These are phyloP conservation scores for Chaetomium sp. DNA, from an alignment of 2,329 filamentous ascomycete species.

Conservation along the genomic window DNA sequence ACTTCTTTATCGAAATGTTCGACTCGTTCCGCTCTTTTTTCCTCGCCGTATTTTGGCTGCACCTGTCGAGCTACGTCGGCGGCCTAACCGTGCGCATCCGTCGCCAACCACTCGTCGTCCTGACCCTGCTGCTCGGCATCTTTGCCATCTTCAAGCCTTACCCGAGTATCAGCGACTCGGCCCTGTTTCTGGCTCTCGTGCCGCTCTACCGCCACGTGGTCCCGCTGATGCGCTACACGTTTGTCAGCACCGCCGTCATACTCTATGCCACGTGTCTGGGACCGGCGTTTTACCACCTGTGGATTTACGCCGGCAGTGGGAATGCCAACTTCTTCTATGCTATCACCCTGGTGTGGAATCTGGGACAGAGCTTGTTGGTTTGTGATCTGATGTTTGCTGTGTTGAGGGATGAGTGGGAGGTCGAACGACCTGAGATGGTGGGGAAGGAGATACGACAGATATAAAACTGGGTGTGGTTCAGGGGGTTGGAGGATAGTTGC, in stretches of 20 bases:
- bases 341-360: slow-evolving; percentile 96
- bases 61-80: slow-evolving; percentile 82
- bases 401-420: slow-evolving; percentile 87
- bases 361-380: slow-evolving; percentile 79
- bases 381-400: slow-evolving; percentile 85
- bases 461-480: not conserved
- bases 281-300: slow-evolving; percentile 92
- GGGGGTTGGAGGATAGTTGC: no score
- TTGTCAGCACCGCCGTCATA: slow-evolving; percentile 74
- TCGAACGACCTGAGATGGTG: slow-evolving; percentile 80
- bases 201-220: slow-evolving; percentile 88
- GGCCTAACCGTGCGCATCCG: slow-evolving; percentile 78
- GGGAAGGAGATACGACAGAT: slow-evolving; percentile 86
- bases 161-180: slow-evolving; percentile 84
- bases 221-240: slow-evolving; percentile 88
- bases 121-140: slow-evolving; percentile 78
- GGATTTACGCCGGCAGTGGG: slow-evolving; percentile 96
- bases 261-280: slow-evolving; percentile 85
- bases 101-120: slow-evolving; percentile 77
- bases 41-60: slow-evolving; percentile 95
- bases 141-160: slow-evolving; percentile 97
- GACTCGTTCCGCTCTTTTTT: slow-evolving; percentile 97
- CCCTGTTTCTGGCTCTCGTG: slow-evolving; percentile 75
- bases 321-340: slow-evolving; percentile 99
- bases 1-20: slow-evolving; percentile 99